These are phyloP conservation scores for Dothidotthia symphoricarpi DNA, from an alignment of 2,329 filamentous ascomycete species.

Conservation along the genomic window DNA sequence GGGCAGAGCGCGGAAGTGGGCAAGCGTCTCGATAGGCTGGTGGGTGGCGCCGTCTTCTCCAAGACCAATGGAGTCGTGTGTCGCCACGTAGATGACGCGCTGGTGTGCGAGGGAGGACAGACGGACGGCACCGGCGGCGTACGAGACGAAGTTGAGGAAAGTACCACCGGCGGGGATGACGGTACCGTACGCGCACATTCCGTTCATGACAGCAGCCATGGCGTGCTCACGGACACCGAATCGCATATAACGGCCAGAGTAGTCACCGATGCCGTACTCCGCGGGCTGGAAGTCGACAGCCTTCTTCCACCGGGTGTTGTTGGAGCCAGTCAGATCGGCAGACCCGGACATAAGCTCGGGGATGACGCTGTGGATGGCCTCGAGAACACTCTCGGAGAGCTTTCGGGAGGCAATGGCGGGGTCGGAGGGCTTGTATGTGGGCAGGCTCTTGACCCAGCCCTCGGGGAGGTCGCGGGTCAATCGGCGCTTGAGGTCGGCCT, in stretches of 20 bases:
- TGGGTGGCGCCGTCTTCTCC: conserved; percentile 98
- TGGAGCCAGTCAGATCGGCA: conserved; percentile 96
- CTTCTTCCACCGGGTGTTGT: conserved; percentile 97
- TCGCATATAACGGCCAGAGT: conserved; percentile 85
- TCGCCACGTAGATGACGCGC: conserved; percentile 92
- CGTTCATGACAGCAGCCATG: conserved; percentile 93
- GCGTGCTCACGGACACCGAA: conserved; percentile 90
- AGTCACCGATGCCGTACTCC: conserved; percentile 79
- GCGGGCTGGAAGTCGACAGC: conserved; percentile 97
- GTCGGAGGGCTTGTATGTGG: conserved; percentile 84
- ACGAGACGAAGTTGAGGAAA: conserved; percentile 99
- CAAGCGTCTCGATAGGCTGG: conserved; percentile 97
- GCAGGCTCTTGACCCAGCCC: conserved; percentile 93
- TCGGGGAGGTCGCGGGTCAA: conserved; percentile 81
- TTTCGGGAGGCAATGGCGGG: conserved; percentile 87
- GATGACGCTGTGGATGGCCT: conserved; percentile 77
- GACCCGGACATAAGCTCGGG: conserved; percentile 95
- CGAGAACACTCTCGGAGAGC: conserved; percentile 89
- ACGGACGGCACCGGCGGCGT: conserved; percentile 91
- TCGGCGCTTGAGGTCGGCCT: conserved; percentile 78
- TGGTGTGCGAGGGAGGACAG: conserved; percentile 88
- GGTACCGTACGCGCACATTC: conserved; percentile 91
- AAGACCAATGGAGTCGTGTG: conserved; percentile 98
- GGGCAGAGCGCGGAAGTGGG: conserved; percentile 96
- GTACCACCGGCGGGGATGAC: conserved; percentile 92